Evolutionary conservation across 768 basidiomycete genomes (phyloP).

Genomic region (Tephrocybe sp.): DNA sequence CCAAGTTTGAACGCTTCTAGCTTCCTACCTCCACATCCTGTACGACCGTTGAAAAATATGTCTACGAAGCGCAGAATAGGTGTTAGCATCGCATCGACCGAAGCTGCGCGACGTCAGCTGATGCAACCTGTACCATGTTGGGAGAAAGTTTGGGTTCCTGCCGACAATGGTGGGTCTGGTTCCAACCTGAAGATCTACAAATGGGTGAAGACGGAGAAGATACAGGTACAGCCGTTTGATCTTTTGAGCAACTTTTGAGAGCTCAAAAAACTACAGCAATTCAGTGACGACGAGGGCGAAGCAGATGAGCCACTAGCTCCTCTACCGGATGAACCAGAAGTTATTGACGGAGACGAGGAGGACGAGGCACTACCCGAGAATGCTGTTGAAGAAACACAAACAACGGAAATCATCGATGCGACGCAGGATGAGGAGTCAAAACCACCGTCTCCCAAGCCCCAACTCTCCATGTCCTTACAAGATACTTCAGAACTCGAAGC

Average conservation of each 20-base stretch:
- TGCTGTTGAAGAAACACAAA: slow-evolving; percentile 31
- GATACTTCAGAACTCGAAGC: slow-evolving; percentile 42
- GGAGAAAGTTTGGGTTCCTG: slow-evolving; percentile 73
- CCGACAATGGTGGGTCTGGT: slow-evolving; percentile 51
- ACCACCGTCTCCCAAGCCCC: slow-evolving; percentile 66
- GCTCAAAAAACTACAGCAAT: slow-evolving; percentile 51
- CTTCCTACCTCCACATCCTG: background rate
- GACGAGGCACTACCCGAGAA: slow-evolving; percentile 53
- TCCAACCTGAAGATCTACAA: slow-evolving; percentile 66
- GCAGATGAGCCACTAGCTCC: slow-evolving; percentile 79
- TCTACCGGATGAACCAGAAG: slow-evolving; percentile 74
- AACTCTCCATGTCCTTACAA: slow-evolving; percentile 51
- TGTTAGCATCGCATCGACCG: slow-evolving; percentile 71
- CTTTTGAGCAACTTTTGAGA: background rate
- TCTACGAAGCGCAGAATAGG: slow-evolving; percentile 75
- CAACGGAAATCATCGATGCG: slow-evolving; percentile 24
- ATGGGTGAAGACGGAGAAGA: slow-evolving; percentile 80
- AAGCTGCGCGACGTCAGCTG: slow-evolving; percentile 79
- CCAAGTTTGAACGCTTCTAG: background rate
- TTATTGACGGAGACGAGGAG: slow-evolving; percentile 73
- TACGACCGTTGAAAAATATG: slow-evolving; percentile 38
- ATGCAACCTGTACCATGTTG: slow-evolving; percentile 89
- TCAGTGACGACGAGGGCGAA: slow-evolving; percentile 82
- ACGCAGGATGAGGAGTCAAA: slow-evolving; percentile 55
- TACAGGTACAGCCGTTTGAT: slow-evolving; percentile 45